Evolutionary conservation across 192 early-diverging fungal species (phyloP), one percentile per base, ranked within the genome.

Genomic region (Entomortierella lignicola): DNA sequence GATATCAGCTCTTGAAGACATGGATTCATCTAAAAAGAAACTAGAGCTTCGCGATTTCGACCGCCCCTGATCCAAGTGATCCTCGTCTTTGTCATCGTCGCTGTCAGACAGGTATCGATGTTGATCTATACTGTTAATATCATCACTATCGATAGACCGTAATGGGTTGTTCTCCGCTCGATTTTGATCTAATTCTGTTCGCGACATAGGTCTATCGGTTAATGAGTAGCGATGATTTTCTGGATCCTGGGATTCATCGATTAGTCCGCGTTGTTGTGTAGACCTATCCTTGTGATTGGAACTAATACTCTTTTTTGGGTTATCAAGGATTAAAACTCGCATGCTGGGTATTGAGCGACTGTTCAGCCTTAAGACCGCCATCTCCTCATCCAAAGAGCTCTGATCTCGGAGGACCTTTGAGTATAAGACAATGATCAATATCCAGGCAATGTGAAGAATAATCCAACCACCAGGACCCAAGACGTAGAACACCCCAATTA

Each of bases 381-480:
- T 5, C 10, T 69, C 67, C 37, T 67, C 66, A 42, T 68, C 66
- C 1, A 55, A 25, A 18, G 68, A 62, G n/a, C 66, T 48, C 4
- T 59, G 37, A 50, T 31, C 53, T 18, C 75, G 50, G 5, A 79
- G 43, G 0, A 67, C 75, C 25, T 79, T 79, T 0, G 75, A 69
- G 18, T 79, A 79, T 29, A 79, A 32, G 4, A 60, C 75, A 0
- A 79, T 62, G 12, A 70, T 39, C 41, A 79, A 34, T 41, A 79
- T 70, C 75, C 75, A 79, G 26, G 26, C 41, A 25, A 42, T 66
- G 10, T 79, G 75, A 2, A 79, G 57, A 1, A 70, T n/a, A 41
- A 79, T 59, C 75, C 75, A 79, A 1, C 67, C 75, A 13, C 75
- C 66, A 34, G 75, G 75, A 0, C 75, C 75, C 8, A 70, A 8